Percentiles rank a stretch among this genome's conserved stretches.
These are phyloP conservation scores for Curvularia lunata DNA, from an alignment of 2,329 filamentous ascomycete species.

Conservation along the genomic window DNA sequence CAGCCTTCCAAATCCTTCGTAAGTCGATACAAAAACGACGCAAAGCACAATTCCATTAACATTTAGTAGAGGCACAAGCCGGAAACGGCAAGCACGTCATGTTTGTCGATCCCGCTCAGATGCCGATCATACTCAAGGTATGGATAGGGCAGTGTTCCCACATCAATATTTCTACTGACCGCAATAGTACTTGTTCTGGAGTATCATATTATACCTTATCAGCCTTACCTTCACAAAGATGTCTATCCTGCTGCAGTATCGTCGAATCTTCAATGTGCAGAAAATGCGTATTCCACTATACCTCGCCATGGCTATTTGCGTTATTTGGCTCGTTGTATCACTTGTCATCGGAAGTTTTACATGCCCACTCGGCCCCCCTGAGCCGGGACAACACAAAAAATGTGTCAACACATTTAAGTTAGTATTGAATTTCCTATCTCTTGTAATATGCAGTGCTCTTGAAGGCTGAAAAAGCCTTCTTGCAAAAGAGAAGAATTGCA, in stretches of 20 bases:
- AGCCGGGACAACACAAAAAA: constrained; percentile 23
- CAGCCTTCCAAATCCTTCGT: constrained; percentile 27
- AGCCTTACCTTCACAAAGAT: constrained; percentile 35
- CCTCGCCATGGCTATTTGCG: constrained; percentile 28
- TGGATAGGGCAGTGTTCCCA: neutral
- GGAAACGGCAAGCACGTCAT: constrained; percentile 35
- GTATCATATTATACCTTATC: constrained; percentile 34
- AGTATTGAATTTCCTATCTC: constrained; percentile 1
- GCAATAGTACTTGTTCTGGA: constrained; percentile 34
- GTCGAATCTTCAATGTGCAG: constrained; percentile 33
- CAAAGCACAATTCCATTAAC: constrained; percentile 5
- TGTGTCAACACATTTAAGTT: constrained; percentile 28
- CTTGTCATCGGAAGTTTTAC: constrained; percentile 26
- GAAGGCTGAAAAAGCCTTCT: neutral
- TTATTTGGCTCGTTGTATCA: constrained; percentile 21
- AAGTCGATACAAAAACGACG: neutral
- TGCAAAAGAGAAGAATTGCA: neutral
- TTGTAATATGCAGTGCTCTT: neutral
- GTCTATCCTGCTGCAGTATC: constrained; percentile 39
- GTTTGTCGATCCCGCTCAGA: constrained; percentile 23
- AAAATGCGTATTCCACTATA: constrained; percentile 34
- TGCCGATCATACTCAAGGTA: constrained; percentile 25
- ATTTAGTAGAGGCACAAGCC: constrained; percentile 21
- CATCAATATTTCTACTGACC: constrained; percentile 7
- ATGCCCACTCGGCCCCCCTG: constrained; percentile 34